Conservation (phyloP, 129 eudicot genomes). For the Flaveria bidentis region DNA sequence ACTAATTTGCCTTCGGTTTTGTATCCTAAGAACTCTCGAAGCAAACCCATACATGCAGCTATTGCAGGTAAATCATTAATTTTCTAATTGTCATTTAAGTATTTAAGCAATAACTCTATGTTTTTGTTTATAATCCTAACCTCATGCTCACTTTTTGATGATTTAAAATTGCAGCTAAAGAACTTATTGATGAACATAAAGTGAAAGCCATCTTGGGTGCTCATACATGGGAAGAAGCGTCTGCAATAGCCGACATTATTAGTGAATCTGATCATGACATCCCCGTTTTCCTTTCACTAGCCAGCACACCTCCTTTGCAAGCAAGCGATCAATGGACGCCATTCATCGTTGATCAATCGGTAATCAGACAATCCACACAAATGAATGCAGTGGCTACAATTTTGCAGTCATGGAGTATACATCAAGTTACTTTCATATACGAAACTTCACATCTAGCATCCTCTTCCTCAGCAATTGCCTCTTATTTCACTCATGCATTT, state of each 20-base stretch:
- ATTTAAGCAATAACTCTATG: not conserved
- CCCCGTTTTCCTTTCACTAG: conserved; percentile 42
- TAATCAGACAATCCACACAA: conserved; percentile 33
- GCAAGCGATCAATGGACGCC: conserved; percentile 35
- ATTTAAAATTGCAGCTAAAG: conserved; percentile 22
- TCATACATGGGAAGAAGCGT: conserved; percentile 52
- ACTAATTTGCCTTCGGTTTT: conserved; percentile 23
- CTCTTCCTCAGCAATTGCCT: conserved; percentile 11
- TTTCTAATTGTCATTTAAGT: not conserved
- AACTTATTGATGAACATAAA: conserved; percentile 21
- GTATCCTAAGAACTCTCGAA: conserved; percentile 26
- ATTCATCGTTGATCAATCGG: conserved; percentile 31
- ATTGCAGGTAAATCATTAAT: conserved; percentile 39
- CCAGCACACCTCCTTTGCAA: conserved; percentile 34
- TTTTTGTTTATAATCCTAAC: no score
- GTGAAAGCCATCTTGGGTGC: conserved; percentile 57
- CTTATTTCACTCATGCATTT: conserved; percentile 40
- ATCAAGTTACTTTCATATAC: conserved; percentile 33
- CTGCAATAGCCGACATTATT: conserved; percentile 40
- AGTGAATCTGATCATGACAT: conserved; percentile 13
- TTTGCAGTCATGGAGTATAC: conserved; percentile 39
- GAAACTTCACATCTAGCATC: conserved; percentile 27
- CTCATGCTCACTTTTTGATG: not conserved
- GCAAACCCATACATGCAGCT: conserved; percentile 42
- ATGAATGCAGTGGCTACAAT: conserved; percentile 55